phyloP scores from a whole-genome alignment of 148 eudicot genomes.

The Rhododendron griersonianum region DNA sequence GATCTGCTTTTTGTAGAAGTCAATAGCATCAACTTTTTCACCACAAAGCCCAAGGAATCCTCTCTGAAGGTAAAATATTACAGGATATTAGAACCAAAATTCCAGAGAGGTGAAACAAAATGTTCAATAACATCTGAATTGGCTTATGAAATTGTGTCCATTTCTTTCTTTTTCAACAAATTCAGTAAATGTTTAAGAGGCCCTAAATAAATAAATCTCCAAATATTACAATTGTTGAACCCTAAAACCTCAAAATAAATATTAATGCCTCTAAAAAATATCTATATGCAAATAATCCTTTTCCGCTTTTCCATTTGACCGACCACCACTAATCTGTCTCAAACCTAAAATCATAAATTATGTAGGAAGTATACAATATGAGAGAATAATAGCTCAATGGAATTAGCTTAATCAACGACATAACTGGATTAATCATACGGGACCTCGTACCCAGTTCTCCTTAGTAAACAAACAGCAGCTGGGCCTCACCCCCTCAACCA shows the following conservation, averaged over 20 bases:
- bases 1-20: conserved; percentile 55
- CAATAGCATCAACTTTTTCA: conserved; percentile 62
- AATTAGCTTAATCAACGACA: neutral
- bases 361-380: neutral
- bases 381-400: neutral
- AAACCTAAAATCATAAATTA: neutral
- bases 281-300: neutral
- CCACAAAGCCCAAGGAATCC: conserved; percentile 96
- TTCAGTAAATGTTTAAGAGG: neutral
- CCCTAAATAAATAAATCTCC: neutral
- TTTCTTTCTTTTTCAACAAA: neutral
- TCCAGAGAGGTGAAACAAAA: neutral
- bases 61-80: conserved; percentile 35
- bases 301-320: neutral
- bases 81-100: neutral
- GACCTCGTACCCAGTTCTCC: neutral
- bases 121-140: neutral
- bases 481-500: neutral
- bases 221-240: neutral
- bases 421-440: neutral
- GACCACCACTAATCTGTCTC: neutral
- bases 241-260: neutral
- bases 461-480: neutral
- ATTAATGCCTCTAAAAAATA: neutral
- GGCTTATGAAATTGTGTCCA: neutral